Base-by-base conservation (phyloP, 768 basidiomycete genomes). In the Suillus brevipes region DNA sequence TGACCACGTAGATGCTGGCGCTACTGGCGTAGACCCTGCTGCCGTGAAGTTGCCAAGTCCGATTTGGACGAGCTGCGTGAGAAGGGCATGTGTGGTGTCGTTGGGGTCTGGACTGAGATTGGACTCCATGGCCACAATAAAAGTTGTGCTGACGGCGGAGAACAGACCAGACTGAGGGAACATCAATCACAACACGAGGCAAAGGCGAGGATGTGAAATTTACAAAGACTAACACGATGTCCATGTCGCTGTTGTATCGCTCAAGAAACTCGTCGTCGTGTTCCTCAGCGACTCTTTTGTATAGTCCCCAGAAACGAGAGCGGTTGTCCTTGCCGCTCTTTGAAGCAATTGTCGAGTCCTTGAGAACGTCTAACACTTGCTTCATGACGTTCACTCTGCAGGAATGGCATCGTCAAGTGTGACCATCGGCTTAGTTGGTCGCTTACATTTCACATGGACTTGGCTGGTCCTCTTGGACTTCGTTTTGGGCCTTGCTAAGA, bases 211-310 rank as follows among this genome's bases (percentile, higher is more conserved):
- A 43, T 7, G 6, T 16, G 16, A 34, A 16, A 62, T 69, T 25
- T 59, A 72, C 71, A 56, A 72, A 72, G 53, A 72, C 62, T 2
- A 72, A 56, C 31, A 70, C 57, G 13, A 68, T 66, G 60, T 71
- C 67, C 47, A 71, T 64, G 37, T 67, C 65, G 42, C 65, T 61
- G 16, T 60, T 66, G 50, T 65, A 69, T 31, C 64, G 62, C 6
- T 72, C 67, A 4, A 69, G 36, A 16, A 69, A 64, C 36, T 70
- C 65, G 37, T 36, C 55, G 61, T 72, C 66, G 37, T 68, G 65
- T 55, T 65, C 63, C n/a, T 62, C 61, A 7, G 69, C 68, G 49
- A 67, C 63, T 23, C 36, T 56, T 23, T 38, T 61, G 57, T 69
- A 70, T 18, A 42, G 37, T 2, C 42, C 67, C 65, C 67, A 70